A percentile compares a stretch with the other conserved stretches of the same genome.
These are phyloP conservation scores for Fraxinus platypoda DNA, from an alignment of 305 asterid genomes.

Conservation along the genomic window DNA sequence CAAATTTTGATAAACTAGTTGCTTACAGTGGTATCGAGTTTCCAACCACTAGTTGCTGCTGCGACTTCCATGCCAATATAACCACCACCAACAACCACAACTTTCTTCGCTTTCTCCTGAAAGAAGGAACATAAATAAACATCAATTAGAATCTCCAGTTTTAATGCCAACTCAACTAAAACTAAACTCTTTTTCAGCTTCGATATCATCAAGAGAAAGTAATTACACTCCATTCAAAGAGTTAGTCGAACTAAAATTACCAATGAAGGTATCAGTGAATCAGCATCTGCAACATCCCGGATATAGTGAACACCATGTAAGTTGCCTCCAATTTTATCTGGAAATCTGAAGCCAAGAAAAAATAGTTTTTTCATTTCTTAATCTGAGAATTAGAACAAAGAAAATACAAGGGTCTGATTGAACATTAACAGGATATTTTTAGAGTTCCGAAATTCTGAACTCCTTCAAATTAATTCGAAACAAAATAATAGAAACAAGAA, in stretches of 20 bases:
- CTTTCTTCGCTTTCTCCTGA: constrained; percentile 82
- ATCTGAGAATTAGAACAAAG: background rate
- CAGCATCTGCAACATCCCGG: constrained; percentile 91
- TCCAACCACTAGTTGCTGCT: constrained; percentile 94
- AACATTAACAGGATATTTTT: background rate
- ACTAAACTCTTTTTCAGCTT: too few species aligned
- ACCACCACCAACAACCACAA: constrained; percentile 94
- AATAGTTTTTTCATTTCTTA: background rate
- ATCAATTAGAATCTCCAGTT: too few species aligned
- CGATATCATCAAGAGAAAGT: background rate
- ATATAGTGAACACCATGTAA: constrained; percentile 81
- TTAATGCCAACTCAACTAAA: too few species aligned
- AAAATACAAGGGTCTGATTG: background rate
- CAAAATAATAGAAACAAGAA: background rate
- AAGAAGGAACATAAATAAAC: background rate
- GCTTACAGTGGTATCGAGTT: constrained; percentile 91
- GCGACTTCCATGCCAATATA: constrained; percentile 99
- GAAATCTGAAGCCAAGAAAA: constrained; percentile 55
- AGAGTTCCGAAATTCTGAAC: background rate
- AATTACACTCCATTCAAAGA: background rate
- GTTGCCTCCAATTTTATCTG: constrained; percentile 87
- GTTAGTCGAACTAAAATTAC: constrained; percentile 30
- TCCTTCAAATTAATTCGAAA: background rate
- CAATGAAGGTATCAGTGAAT: constrained; percentile 78
- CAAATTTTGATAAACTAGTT: background rate